Evolutionary conservation across 768 basidiomycete species (phyloP).

Genomic region (Tylopilus intermedius): DNA sequence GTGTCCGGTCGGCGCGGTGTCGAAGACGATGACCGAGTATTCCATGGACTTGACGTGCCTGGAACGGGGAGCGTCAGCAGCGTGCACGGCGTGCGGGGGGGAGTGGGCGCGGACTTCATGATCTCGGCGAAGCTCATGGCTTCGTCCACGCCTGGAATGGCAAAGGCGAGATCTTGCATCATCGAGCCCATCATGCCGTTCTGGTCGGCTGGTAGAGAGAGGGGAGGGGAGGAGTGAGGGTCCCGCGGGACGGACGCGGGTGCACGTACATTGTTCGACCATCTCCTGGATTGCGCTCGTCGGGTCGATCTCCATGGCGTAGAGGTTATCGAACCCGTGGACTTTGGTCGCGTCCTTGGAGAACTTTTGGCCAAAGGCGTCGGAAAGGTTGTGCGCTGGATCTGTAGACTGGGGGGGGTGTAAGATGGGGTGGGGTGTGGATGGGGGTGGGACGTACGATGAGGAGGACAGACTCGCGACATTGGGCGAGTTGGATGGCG

Average conservation of each 20-base stretch:
- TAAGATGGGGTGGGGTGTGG: not conserved
- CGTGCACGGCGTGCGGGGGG: not conserved
- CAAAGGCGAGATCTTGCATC: constrained; percentile 99
- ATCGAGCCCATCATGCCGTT: constrained; percentile 97
- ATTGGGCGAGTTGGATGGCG: constrained; percentile 90
- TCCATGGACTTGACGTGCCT: constrained; percentile 99
- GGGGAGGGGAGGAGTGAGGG: not conserved
- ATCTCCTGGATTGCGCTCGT: constrained; percentile 97
- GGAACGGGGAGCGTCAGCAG: constrained; percentile 3
- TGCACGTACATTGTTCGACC: constrained; percentile 82
- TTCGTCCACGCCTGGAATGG: constrained; percentile 98
- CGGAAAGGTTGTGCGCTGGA: constrained; percentile 98
- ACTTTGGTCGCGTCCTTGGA: constrained; percentile 98
- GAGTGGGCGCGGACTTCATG: constrained; percentile 71
- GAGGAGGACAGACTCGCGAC: constrained; percentile 91
- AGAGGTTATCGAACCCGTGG: constrained; percentile 95
- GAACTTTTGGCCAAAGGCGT: constrained; percentile 98
- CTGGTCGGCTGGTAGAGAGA: constrained; percentile 55
- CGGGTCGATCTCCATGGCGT: constrained; percentile 99
- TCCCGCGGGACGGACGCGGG: not conserved
- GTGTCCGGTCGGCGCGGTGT: constrained; percentile 98
- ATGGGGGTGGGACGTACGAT: constrained; percentile 57
- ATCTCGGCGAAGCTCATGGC: constrained; percentile 99
- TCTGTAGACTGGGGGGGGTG: constrained; percentile 74
- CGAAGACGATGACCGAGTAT: constrained; percentile 99